Conservation (phyloP, 805 yeast genomes). For the Cyberlindnera bimundalis region DNA sequence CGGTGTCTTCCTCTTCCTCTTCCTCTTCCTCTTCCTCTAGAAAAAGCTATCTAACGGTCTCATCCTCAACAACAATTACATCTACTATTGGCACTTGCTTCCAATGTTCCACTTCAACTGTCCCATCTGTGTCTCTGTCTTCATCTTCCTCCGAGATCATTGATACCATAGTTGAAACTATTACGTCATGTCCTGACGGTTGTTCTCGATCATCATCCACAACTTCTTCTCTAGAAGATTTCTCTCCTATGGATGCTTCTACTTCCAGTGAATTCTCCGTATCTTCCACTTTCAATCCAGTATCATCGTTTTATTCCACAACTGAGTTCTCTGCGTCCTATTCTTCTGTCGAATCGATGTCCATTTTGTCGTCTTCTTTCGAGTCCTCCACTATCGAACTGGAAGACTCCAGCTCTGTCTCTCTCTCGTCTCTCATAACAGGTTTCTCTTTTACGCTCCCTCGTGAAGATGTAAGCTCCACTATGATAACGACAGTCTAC, state of each 20-base stretch:
- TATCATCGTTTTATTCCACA: no score
- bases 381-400: conserved; percentile 2
- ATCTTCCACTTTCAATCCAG: neutral
- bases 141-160: neutral
- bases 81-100: conserved; percentile 7
- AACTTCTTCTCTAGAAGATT: neutral
- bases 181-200: conserved; percentile 11
- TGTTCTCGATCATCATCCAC: conserved; percentile 1
- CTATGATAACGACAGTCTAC: neutral
- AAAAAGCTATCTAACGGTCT: neutral
- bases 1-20: neutral
- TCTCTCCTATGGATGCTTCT: neutral
- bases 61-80: neutral
- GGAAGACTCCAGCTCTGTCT: conserved; percentile 2
- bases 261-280: neutral
- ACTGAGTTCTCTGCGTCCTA: conserved; percentile 1
- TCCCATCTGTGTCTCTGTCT: neutral
- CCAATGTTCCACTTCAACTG: conserved; percentile 1
- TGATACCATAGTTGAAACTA: conserved; percentile 5
- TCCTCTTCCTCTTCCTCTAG: neutral
- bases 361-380: conserved; percentile 1
- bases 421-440: no score
- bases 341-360: neutral
- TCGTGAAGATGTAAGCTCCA: neutral
- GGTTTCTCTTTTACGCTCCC: no score